phyloP scores from a whole-genome alignment of 176 grass and related monocot species.

The Areca catechu region DNA sequence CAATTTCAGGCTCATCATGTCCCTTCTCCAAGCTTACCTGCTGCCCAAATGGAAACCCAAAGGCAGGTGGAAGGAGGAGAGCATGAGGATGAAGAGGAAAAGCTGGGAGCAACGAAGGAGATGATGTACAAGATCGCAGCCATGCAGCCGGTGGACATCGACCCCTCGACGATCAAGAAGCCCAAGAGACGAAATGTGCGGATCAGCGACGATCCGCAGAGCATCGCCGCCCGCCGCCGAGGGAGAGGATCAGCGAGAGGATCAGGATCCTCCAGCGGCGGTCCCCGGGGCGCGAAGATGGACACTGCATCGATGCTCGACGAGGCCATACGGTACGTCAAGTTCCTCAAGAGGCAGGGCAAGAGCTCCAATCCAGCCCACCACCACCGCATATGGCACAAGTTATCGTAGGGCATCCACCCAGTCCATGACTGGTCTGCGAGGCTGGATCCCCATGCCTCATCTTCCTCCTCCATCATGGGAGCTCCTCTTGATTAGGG shows the following conservation, averaged over 20 bases:
- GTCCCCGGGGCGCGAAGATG: slow-evolving; percentile 91
- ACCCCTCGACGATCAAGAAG: slow-evolving; percentile 82
- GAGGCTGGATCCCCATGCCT: slow-evolving; percentile 24
- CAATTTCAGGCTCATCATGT: neutral
- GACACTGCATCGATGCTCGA: slow-evolving; percentile 92
- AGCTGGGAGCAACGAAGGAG: slow-evolving; percentile 84
- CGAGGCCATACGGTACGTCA: slow-evolving; percentile 90
- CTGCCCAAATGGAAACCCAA: too few relatives aligned
- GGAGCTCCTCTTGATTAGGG: slow-evolving; percentile 42
- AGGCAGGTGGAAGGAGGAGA: too few relatives aligned
- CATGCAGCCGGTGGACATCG: slow-evolving; percentile 89
- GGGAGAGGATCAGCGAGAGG: slow-evolving; percentile 89
- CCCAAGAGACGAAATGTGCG: slow-evolving; percentile 74
- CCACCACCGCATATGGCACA: neutral
- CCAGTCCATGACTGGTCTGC: slow-evolving; percentile 32
- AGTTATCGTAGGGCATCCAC: slow-evolving; percentile 5
- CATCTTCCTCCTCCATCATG: slow-evolving; percentile 66
- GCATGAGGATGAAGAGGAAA: slow-evolving; percentile 32
- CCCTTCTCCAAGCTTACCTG: slow-evolving; percentile 22
- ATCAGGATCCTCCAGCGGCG: slow-evolving; percentile 85
- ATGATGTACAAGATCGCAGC: slow-evolving; percentile 96
- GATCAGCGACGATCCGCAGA: slow-evolving; percentile 89
- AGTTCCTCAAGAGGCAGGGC: slow-evolving; percentile 88
- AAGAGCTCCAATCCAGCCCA: slow-evolving; percentile 51
- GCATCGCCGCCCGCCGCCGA: slow-evolving; percentile 78